These are phyloP conservation scores for Paraurostyla sp. DNA, from an alignment of 73 alveolate species.

Conservation along the genomic window DNA sequence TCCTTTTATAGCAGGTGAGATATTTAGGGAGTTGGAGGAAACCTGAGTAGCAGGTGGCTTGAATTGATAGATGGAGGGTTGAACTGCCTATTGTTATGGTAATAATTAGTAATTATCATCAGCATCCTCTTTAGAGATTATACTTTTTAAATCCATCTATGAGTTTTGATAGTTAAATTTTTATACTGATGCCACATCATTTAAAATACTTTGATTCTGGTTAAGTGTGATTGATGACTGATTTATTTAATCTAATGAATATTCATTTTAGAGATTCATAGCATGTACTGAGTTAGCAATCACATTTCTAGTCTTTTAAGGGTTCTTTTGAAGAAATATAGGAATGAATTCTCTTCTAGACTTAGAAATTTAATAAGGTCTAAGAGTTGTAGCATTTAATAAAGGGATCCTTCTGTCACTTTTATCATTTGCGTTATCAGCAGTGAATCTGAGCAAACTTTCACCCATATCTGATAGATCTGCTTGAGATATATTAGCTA, in stretches of 20 bases:
- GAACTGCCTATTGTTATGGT: not conserved
- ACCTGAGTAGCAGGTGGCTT: not conserved
- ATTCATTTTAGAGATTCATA: not conserved
- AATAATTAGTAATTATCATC: not conserved
- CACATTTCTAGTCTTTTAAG: slow-evolving; percentile 38
- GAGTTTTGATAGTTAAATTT: no score
- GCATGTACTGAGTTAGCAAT: slow-evolving; percentile 10
- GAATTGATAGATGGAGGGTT: slow-evolving; percentile 25
- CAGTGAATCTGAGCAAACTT: no score
- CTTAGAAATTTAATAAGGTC: not conserved
- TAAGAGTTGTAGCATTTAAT: slow-evolving; percentile 48
- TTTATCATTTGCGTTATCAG: no score
- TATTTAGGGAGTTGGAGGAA: no score
- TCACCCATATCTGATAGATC: not conserved
- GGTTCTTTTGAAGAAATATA: not conserved
- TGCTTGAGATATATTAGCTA: not conserved
- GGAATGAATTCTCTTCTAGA: slow-evolving; percentile 30
- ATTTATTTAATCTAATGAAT: not conserved
- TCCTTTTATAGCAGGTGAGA: not conserved
- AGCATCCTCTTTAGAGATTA: not conserved
- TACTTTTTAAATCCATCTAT: not conserved
- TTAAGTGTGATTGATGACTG: no score
- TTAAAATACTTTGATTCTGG: not conserved
- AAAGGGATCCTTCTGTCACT: not conserved
- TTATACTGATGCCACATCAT: no score